phyloP scores from a whole-genome alignment of 164 flowering plant species.

The Stephania yunnanensis region DNA sequence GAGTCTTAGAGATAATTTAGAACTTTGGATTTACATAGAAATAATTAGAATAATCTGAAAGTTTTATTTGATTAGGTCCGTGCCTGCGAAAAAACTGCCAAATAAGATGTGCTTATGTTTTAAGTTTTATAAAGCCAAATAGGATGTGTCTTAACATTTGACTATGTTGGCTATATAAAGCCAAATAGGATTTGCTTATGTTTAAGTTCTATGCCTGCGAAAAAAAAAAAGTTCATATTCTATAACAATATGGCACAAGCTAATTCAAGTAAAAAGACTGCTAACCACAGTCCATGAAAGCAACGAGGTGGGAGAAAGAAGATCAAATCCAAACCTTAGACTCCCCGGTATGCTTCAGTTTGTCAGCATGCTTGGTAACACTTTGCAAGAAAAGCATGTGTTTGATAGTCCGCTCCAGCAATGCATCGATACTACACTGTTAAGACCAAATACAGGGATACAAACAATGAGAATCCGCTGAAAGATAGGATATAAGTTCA shows the following conservation, averaged over 20 bases:
- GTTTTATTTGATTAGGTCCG: no score
- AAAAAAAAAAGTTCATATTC: neutral
- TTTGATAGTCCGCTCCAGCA: slow-evolving; percentile 88
- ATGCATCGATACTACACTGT: slow-evolving; percentile 99
- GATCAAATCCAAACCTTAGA: slow-evolving; percentile 50
- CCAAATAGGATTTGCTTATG: no score
- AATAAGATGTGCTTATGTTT: no score
- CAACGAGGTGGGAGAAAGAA: neutral
- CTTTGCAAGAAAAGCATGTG: slow-evolving; percentile 99
- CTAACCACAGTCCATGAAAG: neutral
- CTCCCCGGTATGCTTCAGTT: slow-evolving; percentile 65
- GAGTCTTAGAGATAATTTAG: no score
- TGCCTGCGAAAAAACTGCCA: no score
- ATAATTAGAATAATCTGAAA: no score
- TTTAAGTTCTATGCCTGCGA: neutral
- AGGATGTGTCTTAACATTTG: no score
- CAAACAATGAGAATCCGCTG: slow-evolving; percentile 9
- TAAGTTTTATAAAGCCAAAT: no score
- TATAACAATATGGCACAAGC: neutral
- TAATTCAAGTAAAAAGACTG: neutral
- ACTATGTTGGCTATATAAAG: no score
- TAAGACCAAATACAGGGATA: slow-evolving; percentile 10
- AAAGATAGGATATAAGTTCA: neutral
- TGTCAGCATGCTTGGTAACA: slow-evolving; percentile 95
- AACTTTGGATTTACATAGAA: no score